Base-by-base conservation (phyloP, 306 rosid genomes). In the Cucurbita maxima region DNA sequence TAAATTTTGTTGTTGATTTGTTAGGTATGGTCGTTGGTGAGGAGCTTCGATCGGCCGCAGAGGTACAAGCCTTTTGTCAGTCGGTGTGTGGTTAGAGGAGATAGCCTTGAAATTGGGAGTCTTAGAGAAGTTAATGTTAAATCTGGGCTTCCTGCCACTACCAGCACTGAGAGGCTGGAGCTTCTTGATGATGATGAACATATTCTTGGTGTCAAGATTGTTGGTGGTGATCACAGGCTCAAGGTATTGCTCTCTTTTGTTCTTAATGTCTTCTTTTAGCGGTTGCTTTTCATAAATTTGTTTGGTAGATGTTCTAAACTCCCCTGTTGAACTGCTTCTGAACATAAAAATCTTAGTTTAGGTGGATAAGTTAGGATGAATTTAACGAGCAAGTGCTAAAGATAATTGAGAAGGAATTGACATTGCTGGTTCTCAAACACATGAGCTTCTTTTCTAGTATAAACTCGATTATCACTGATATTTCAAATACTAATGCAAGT, bases 81-180 rank as follows among this genome's bases (percentile, higher is more conserved):
- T 77, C 79, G 90, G 68, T 88, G 94, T 63, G 78, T 84, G 59
- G 82, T 88, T 84, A 83, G 72, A 70, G 94, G 88, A 36, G 84
- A 88, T 50, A 38, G 10, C 48, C 88, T 88, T 79, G 86, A 87
- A 75, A 84, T 88, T 67, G 94, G 94, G 66, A 86, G 94, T 47
- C 87, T 88, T 36, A 81, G 94, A 84, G 94, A 88, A 76, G 94
- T 88, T 72, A 82, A 86, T 84, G 94, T 88, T 48, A 88, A 86
- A 81, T 88, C 94, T 78, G 93, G 94, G 0, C 94, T 88, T 81
- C 94, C 94, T 48, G 94, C 94, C 25, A 88, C 94, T 12, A 88
- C 90, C 20, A 88, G 90, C 72, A 88, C 94, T 20, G 94, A 88
- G 84, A 86, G 90, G 58, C 76, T 88, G 87, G 94, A 88, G 57